Base-by-base conservation (phyloP, 805 yeast genomes). In the Metschnikowia noctiluminum region DNA sequence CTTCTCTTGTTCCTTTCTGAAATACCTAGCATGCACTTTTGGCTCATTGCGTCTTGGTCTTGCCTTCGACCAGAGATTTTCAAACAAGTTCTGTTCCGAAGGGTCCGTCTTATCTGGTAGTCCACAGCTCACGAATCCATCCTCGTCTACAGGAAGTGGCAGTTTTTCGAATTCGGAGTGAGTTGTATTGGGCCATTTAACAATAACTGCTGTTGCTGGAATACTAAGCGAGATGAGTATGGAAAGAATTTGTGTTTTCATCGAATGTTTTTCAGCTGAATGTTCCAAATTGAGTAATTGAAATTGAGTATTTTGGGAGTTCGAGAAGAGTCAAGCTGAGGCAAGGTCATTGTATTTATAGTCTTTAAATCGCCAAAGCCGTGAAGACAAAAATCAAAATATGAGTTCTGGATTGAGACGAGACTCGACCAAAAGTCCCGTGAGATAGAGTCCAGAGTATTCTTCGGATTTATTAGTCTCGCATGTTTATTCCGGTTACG, bases 51-150 rank as follows among this genome's bases (percentile, higher is more conserved):
- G 13, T 12, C 5, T 10, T 12, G 32, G 10, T 12, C 3, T 6
- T 30, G 32, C 6, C 13, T 10, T 30, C 32, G 4, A 4, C 32
- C 32, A 12, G 13, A 30, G 2, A 30, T 30, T 12, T 30, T 30
- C 6, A 9, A 30, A 10, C 28, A 27, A 9, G 32, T 38, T 27
- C 28, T 26, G 15, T 27, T 27, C 32, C n/a, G 6, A 26, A 4
- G 7, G 13, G 14, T 26, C 11, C 12, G 34, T 13, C 15, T 14
- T 7, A 28, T 40, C 42, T 13, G 35, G 36, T 13, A 34, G 6
- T 3, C 48, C 48, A 13, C 48, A 45, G 28, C 26, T 14, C 16
- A 45, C 48, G 35, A 15, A 45, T 13, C 48, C 48, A 1, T 45
- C 48, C 15, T 34, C 40, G 21, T 45, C 48, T 8, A 27, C 42